Conservation (phyloP, 2,329 filamentous ascomycete genomes). For the Ophiostoma sp. region DNA sequence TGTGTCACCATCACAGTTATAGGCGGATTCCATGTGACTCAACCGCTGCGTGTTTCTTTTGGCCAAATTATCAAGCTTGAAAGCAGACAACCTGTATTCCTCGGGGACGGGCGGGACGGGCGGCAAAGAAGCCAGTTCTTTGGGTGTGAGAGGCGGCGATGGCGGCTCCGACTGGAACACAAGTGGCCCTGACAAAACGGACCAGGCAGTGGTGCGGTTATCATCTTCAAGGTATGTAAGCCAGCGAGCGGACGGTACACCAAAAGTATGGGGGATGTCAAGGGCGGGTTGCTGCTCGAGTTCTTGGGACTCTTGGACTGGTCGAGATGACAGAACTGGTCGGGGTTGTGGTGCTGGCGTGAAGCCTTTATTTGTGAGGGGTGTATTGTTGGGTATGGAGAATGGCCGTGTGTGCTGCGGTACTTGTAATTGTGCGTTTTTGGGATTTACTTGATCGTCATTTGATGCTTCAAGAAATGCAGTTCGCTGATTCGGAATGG, state of each 20-base stretch:
- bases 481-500: slow-evolving; percentile 25
- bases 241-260: slow-evolving; percentile 22
- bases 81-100: neutral
- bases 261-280: neutral
- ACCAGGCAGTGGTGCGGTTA: slow-evolving; percentile 30
- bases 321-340: neutral
- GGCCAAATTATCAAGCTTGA: neutral
- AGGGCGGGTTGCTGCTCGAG: neutral
- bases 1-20: neutral
- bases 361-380: neutral
- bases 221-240: slow-evolving; percentile 23
- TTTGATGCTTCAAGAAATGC: neutral
- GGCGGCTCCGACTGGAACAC: slow-evolving; percentile 30
- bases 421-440: neutral
- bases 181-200: slow-evolving; percentile 30
- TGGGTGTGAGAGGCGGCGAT: slow-evolving; percentile 29
- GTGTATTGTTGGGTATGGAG: neutral
- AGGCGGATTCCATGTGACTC: neutral
- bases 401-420: neutral
- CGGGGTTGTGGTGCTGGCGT: neutral
- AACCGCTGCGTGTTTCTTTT: neutral
- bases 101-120: neutral
- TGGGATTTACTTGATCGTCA: neutral
- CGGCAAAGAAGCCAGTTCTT: slow-evolving; percentile 1
- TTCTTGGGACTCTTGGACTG: neutral